Evolutionary conservation across 106 monocot species (phyloP), one percentile per base, ranked within the genome.

Genomic region (Triglochin maritima): DNA sequence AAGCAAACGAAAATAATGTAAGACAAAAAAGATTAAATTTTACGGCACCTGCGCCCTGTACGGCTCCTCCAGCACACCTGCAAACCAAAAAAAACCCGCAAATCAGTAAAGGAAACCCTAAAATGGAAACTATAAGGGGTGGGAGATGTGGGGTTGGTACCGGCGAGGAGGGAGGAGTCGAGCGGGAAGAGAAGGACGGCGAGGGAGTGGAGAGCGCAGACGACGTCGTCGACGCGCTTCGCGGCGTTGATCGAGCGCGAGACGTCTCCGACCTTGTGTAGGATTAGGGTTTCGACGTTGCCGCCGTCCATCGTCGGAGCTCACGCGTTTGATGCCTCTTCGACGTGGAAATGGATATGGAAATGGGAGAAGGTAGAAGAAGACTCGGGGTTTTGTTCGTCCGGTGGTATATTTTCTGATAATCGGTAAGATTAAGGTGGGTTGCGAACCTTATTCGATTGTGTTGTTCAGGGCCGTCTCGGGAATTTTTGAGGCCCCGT

Each of bases 161-260:
- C 83, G n/a, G 79, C 53, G 5, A 89, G 52, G 46, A 69, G 8
- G 12, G 82, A 71, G 11, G 85, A 85, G 68, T 95, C 85, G 50
- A 95, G 79, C 50, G 90, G 76, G 70, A 95, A 95, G 41, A 95
- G 77, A 57, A 70, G 70, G 65, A 79, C 71, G 4, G 90, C 94
- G 6, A 90, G 77, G 53, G 87, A 87, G 66, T 90, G 83, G 64
- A 95, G 85, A 6, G 87, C 94, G 71, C 82, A 79, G 62, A 95
- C 76, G 17, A 90, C 90, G 59, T 87, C 87, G 13, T 87, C 87
- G 57, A 81, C 87, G 68, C 68, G 69, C 65, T 65, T 79, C 17
- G 90, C 87, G 0, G 58, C 67, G 7, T 71, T 78, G 52, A 95
- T 79, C 13, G 68, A 46, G 15, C 77, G 72, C 13, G 83, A 74